Conservation (phyloP, 1,139 yeast species). For the Chernovozyma sophiae-reginae region DNA sequence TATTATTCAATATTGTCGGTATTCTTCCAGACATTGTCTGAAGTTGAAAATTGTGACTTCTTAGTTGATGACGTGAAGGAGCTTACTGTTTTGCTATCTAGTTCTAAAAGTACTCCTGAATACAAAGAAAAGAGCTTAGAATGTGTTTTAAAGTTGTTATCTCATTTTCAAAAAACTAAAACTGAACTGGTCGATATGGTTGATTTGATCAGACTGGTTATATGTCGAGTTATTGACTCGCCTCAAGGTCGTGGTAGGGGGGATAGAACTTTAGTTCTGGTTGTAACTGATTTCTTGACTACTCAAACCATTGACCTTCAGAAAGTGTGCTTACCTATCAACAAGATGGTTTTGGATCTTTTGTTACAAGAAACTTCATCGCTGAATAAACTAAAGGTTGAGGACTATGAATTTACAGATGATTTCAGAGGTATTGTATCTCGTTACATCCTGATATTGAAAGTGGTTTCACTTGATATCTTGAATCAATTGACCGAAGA, state of each 20-base stretch:
- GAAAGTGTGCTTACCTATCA: not conserved
- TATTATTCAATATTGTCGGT: conserved; percentile 35
- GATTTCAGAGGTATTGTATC: not conserved
- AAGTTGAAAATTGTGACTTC: conserved; percentile 4
- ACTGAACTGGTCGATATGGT: not conserved
- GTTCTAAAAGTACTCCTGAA: conserved; percentile 4
- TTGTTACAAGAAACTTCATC: not conserved
- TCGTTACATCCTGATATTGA: not conserved
- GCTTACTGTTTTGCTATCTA: not conserved
- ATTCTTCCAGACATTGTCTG: conserved; percentile 19
- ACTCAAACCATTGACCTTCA: not conserved
- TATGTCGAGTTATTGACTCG: conserved; percentile 3
- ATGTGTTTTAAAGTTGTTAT: conserved; percentile 15
- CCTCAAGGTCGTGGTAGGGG: conserved; percentile 2
- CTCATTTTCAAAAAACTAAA: conserved; percentile 9
- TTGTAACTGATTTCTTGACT: conserved; percentile 2
- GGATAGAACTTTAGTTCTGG: not conserved
- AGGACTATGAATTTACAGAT: not conserved
- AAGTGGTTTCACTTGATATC: not conserved
- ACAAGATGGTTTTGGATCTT: not conserved
- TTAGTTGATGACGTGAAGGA: conserved; percentile 1
- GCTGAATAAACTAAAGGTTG: not conserved
- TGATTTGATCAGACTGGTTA: not conserved
- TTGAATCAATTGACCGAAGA: not conserved
- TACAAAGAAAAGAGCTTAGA: conserved; percentile 19